These are phyloP conservation scores for Penicillium olsonii DNA, from an alignment of 2,329 filamentous ascomycete species.

Conservation along the genomic window DNA sequence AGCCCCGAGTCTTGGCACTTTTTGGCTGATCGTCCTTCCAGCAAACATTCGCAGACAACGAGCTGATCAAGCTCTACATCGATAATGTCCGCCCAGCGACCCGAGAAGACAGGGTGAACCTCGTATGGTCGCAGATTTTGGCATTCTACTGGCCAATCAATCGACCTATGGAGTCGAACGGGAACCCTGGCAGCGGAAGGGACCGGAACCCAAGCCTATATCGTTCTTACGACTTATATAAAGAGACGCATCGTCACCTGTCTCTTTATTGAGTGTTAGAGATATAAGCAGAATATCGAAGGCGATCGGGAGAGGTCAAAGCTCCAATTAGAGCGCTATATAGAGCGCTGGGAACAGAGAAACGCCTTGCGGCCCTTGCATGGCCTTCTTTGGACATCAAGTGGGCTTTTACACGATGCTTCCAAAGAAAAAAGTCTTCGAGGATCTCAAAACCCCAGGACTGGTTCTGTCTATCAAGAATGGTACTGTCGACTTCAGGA, in stretches of 20 bases:
- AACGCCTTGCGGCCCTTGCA: background rate
- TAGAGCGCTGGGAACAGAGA: background rate
- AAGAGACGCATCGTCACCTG: background rate
- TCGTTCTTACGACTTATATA: background rate
- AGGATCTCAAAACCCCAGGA: background rate
- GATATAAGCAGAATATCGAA: background rate
- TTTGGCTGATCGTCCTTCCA: too few relatives aligned
- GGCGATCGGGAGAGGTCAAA: background rate
- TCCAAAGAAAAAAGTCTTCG: background rate
- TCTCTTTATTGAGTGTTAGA: background rate
- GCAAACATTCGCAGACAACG: background rate
- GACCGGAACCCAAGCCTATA: background rate
- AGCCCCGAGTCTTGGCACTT: too few relatives aligned
- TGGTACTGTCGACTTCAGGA: background rate
- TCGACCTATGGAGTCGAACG: background rate
- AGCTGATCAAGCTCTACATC: background rate
- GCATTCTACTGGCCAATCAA: background rate
- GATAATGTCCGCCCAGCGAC: background rate
- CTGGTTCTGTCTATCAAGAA: background rate
- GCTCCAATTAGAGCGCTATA: background rate
- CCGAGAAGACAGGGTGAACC: background rate
- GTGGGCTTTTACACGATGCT: background rate
- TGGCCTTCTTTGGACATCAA: background rate
- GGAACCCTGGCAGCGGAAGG: background rate
- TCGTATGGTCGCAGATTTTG: background rate